These are phyloP conservation scores for Sphagnum fallax DNA, from an alignment of 228 moss, liverwort and hornwort species.

Conservation along the genomic window DNA sequence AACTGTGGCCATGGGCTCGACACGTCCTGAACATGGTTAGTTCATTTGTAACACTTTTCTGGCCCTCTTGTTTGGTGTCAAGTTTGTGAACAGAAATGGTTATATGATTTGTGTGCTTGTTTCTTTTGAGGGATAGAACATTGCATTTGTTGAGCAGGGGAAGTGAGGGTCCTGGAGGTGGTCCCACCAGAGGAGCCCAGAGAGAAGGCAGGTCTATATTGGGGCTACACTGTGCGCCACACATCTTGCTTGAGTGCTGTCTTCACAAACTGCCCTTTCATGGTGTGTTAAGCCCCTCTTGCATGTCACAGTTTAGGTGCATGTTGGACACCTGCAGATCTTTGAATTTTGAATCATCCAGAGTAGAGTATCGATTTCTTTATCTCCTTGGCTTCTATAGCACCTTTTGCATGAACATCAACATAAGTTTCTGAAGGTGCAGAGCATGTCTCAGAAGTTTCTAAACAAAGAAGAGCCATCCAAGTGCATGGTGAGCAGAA, in stretches of 20 bases:
- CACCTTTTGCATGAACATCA: not conserved
- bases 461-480: no score
- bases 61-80: no score
- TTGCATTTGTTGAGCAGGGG: constrained; percentile 16
- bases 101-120: constrained; percentile 1
- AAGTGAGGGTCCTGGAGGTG: constrained; percentile 42
- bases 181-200: constrained; percentile 80
- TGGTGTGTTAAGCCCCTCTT: constrained; percentile 24
- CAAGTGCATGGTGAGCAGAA: no score
- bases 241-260: constrained; percentile 68
- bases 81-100: not conserved
- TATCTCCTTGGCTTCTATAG: not conserved
- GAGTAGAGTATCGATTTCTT: not conserved
- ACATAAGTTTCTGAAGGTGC: no score
- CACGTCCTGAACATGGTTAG: constrained; percentile 38
- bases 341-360: not conserved
- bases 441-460: no score
- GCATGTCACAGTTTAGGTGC: not conserved
- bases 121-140: not conserved
- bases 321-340: no score
- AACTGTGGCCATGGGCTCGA: constrained; percentile 78
- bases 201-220: constrained; percentile 61
- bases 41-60: not conserved
- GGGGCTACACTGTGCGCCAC: constrained; percentile 88
- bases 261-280: constrained; percentile 67